Evolutionary conservation across 2,329 filamentous ascomycete species (phyloP), one percentile per base, ranked within the genome.

Genomic region (Pestalotiopsis sp.): DNA sequence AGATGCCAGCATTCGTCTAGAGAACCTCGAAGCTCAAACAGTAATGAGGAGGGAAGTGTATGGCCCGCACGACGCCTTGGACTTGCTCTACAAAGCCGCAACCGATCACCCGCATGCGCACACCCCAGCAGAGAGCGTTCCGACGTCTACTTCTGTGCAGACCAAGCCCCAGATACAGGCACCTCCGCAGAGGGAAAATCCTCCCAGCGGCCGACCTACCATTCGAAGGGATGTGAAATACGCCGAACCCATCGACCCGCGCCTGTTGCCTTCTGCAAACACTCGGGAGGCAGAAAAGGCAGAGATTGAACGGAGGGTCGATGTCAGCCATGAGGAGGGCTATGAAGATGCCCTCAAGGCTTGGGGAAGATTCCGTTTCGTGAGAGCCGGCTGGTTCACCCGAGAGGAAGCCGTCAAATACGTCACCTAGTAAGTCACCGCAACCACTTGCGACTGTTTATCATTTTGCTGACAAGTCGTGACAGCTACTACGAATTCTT

Each of bases 361-460:
- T n/a, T 99, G 96, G 96, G 90, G 91, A 2, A 87, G 94, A 71
- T 95, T 98, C 78, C 91, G 95, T 58, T 98, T 98, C 77, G 95
- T 98, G n/a, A 91, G 94, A 66, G 94, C 94, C 9, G 96, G 96
- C 11, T 98, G 95, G 95, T 96, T 99, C 79, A 97, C 94, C 0
- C 93, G 95, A 0, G 90, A 93, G 72, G 96, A 99, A 80, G 95
- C 94, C 25, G 95, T 98, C 79, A 91, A 92, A 58, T 98, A 98
- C 76, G 93, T 99, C 71, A 91, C 95, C 78, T 98, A 98, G 91
- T 93, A 86, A 76, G 89, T 82, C 23, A 31, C n/a, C 31, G 45
- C 14, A 11, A n/a, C 39, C 59, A 36, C 67, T 72, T 41, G 67
- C 64, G 59, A 62, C 7, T 17, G 25, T 20, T 11, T 58, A 9